These are phyloP conservation scores for Echeveria elegans DNA, from an alignment of 164 flowering plant genomes.

Conservation along the genomic window DNA sequence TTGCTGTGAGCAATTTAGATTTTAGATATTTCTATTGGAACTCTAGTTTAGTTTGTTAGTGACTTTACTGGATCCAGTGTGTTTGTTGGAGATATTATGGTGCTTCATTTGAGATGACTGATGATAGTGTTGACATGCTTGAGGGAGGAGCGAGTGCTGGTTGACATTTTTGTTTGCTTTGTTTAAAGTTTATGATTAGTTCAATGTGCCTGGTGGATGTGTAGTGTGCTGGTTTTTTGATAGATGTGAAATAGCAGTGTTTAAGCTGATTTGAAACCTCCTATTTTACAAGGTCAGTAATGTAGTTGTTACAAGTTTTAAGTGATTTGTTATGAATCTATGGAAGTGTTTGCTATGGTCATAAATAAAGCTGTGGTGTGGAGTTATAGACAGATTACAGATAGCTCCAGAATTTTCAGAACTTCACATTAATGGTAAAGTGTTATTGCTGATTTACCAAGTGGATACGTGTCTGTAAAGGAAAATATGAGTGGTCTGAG, in stretches of 20 bases:
- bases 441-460: background rate
- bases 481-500: background rate
- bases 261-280: background rate
- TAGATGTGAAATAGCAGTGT: background rate
- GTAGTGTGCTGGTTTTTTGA: background rate
- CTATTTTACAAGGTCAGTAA: background rate
- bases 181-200: background rate
- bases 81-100: background rate
- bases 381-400: background rate
- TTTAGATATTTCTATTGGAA: background rate
- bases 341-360: background rate
- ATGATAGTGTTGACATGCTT: background rate
- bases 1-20: background rate
- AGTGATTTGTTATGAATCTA: no score
- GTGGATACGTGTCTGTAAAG: background rate
- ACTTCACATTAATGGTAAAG: background rate
- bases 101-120: background rate
- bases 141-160: constrained; percentile 1
- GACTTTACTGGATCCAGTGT: background rate
- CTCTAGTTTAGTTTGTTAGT: background rate
- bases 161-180: background rate
- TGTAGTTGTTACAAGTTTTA: background rate
- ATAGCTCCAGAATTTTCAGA: background rate
- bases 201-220: background rate
- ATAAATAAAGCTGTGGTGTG: background rate